Conservation (phyloP, 1,139 yeast genomes). For the Pichia cactophila region DNA sequence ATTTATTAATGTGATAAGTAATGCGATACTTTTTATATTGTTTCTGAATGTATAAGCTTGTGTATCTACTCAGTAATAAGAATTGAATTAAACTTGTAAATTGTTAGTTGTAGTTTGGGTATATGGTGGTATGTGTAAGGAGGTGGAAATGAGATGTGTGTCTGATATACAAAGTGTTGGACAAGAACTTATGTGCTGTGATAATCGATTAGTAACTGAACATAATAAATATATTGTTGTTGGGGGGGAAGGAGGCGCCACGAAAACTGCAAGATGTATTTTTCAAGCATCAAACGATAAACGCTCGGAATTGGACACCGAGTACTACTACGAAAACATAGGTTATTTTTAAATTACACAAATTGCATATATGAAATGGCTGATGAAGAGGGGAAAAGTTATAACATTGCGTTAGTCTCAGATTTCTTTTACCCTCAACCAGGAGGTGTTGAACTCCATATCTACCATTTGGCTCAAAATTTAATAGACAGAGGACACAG, state of each 20-base stretch:
- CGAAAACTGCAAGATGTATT: too few species aligned
- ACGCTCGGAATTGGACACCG: neutral
- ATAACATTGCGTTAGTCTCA: slow-evolving; percentile 35
- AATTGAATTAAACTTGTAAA: neutral
- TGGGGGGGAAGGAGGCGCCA: too few species aligned
- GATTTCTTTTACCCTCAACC: slow-evolving; percentile 98
- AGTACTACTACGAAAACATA: neutral
- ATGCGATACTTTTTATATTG: neutral
- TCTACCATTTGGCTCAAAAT: slow-evolving; percentile 74
- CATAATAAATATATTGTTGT: too few species aligned
- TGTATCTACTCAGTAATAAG: too few species aligned
- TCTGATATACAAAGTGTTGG: too few species aligned
- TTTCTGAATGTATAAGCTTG: neutral
- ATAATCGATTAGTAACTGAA: too few species aligned
- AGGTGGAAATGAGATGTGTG: neutral
- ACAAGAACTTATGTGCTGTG: too few species aligned
- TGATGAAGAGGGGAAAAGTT: neutral
- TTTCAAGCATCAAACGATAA: neutral
- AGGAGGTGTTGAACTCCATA: slow-evolving; percentile 96
- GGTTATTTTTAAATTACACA: too few species aligned
- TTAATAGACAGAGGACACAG: slow-evolving; percentile 81
- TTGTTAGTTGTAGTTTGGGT: neutral
- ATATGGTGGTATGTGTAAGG: neutral
- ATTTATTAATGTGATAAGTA: too few species aligned
- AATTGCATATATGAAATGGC: neutral